phyloP scores from a whole-genome alignment of 2,329 filamentous ascomycete species.

The Ophiostoma pallidulum region DNA sequence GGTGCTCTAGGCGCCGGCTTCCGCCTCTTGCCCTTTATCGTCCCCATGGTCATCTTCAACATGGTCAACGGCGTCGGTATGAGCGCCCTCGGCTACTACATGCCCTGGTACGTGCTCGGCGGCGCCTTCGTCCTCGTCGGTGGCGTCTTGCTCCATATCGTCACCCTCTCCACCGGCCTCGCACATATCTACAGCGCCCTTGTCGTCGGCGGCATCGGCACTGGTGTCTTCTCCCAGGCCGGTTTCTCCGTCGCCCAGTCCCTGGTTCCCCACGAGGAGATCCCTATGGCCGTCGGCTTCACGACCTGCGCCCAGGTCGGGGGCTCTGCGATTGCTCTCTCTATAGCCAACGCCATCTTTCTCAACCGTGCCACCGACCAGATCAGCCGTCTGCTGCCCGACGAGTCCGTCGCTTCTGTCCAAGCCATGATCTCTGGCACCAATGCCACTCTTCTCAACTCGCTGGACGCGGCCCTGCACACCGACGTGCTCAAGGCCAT shows the following conservation, averaged over 20 bases:
- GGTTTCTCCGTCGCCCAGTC: conserved; percentile 23
- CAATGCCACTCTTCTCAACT: no score
- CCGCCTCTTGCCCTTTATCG: conserved; percentile 30
- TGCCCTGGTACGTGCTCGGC: conserved; percentile 16
- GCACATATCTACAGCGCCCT: conserved; percentile 18
- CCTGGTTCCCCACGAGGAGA: conserved; percentile 14
- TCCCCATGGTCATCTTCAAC: conserved; percentile 20
- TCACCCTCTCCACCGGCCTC: conserved; percentile 15
- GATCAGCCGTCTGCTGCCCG: no score
- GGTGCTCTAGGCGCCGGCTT: conserved; percentile 27
- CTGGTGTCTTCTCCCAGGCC: conserved; percentile 19
- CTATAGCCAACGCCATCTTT: conserved; percentile 22
- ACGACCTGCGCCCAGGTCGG: conserved; percentile 24
- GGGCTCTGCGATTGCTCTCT: conserved; percentile 20
- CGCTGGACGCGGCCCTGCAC: no score
- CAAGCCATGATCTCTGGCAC: no score
- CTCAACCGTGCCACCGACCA: no score
- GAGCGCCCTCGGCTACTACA: conserved; percentile 14
- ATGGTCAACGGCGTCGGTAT: conserved; percentile 12
- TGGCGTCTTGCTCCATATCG: conserved; percentile 15
- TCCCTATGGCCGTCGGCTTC: conserved; percentile 19
- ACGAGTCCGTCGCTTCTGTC: no score
- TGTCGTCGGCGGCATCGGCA: conserved; percentile 17
- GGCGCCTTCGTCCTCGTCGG: conserved; percentile 16
- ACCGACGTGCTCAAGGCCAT: no score